These are phyloP conservation scores for Anthoceros angustus DNA, from an alignment of 225 moss, liverwort and hornwort genomes.

Conservation along the genomic window DNA sequence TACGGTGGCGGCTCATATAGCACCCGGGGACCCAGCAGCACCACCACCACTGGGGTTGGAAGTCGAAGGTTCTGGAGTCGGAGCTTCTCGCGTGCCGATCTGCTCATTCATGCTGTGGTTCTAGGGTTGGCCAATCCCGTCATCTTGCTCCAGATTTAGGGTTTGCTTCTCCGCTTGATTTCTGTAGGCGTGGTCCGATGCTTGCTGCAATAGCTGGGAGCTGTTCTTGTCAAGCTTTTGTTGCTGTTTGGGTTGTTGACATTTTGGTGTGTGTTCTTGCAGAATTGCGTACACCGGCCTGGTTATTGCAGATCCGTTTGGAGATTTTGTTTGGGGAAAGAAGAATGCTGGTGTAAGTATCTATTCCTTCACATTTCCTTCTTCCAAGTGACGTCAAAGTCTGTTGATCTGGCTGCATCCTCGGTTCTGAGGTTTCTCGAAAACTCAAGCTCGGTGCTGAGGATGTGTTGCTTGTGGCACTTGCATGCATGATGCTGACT, in stretches of 20 bases:
- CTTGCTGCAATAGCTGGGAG: neutral
- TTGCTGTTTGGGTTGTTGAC: too few relatives aligned
- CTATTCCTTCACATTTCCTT: neutral
- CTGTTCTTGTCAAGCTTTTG: too few relatives aligned
- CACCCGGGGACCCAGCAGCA: neutral
- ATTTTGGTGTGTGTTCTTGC: neutral
- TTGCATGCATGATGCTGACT: neutral
- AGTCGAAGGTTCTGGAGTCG: neutral
- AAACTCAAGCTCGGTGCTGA: neutral
- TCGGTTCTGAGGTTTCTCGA: neutral
- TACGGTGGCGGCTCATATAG: too few relatives aligned
- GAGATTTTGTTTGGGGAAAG: slow-evolving; percentile 2
- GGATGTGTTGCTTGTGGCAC: neutral
- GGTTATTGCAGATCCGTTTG: neutral
- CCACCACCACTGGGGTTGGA: neutral
- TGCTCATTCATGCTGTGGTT: neutral
- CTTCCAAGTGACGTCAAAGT: neutral
- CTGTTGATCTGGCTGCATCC: too few relatives aligned
- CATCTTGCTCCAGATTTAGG: neutral
- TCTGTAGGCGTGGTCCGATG: neutral
- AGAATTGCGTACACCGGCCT: neutral
- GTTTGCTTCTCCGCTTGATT: neutral
- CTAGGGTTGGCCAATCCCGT: neutral
- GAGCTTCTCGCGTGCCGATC: neutral
- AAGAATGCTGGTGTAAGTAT: neutral